These are phyloP conservation scores for Tuber aestivum DNA, from an alignment of 495 filamentous ascomycete species.

Conservation along the genomic window DNA sequence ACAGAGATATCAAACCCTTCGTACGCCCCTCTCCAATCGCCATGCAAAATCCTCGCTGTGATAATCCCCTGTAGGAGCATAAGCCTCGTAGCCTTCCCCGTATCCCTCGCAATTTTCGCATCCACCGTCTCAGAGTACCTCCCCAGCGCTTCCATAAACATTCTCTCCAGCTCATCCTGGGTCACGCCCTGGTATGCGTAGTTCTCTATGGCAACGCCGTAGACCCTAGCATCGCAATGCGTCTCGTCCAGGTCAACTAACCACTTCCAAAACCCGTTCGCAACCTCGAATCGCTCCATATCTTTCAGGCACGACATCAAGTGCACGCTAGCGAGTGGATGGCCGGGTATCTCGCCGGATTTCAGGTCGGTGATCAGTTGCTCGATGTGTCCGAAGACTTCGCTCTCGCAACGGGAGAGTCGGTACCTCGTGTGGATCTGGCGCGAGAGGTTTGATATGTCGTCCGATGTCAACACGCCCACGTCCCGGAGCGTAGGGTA, in stretches of 20 bases:
- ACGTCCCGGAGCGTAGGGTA: conserved; percentile 37
- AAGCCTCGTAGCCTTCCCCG: conserved; percentile 42
- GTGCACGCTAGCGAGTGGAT: conserved; percentile 46
- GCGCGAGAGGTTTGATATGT: conserved; percentile 39
- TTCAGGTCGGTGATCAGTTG: conserved; percentile 44
- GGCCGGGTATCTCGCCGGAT: conserved; percentile 40
- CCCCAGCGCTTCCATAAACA: conserved; percentile 46
- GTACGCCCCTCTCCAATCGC: conserved; percentile 49
- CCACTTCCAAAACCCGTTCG: conserved; percentile 48
- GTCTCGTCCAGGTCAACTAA: conserved; percentile 43
- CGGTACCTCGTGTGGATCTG: conserved; percentile 43
- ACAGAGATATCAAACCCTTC: conserved; percentile 48
- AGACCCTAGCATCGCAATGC: conserved; percentile 44
- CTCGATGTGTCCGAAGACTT: conserved; percentile 32
- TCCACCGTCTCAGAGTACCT: conserved; percentile 37
- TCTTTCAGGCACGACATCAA: conserved; percentile 49
- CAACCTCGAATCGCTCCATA: conserved; percentile 42
- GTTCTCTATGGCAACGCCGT: conserved; percentile 49
- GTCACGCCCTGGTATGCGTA: conserved; percentile 45
- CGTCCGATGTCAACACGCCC: conserved; percentile 25
- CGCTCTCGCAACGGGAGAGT: conserved; percentile 14
- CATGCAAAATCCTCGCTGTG: conserved; percentile 46
- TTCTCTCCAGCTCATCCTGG: conserved; percentile 44
- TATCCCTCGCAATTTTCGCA: conserved; percentile 25
- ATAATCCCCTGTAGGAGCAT: conserved; percentile 50